phyloP scores from a whole-genome alignment of 2,329 filamentous ascomycete species.

The Sclerotinia glacialis region DNA sequence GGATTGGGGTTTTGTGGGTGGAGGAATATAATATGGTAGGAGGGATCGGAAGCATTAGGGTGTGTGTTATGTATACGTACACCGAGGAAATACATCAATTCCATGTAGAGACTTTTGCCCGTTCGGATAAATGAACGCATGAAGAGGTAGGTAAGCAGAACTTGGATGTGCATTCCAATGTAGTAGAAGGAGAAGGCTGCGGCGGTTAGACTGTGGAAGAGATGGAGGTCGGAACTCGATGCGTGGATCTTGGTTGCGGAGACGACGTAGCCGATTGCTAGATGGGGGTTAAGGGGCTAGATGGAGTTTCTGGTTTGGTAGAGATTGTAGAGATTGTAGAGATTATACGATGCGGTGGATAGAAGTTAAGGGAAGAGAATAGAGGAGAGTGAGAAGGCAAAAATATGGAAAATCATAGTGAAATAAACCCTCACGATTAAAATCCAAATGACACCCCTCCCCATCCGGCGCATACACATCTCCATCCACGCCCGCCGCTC shows the following conservation, averaged over 20 bases:
- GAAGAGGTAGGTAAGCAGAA: not conserved
- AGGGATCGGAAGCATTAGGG: too few species aligned
- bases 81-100: not conserved
- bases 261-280: not conserved
- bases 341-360: not conserved
- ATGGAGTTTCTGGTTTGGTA: not conserved
- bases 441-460: not conserved
- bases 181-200: not conserved
- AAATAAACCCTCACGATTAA: not conserved
- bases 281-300: not conserved
- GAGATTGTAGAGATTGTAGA: rapidly evolving
- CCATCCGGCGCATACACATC: not conserved
- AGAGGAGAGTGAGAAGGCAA: not conserved
- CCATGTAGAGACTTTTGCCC: not conserved
- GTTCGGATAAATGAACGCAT: not conserved
- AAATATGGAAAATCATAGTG: not conserved
- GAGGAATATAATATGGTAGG: too few species aligned
- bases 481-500: not conserved
- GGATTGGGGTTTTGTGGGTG: not conserved
- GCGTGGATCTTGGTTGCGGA: not conserved
- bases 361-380: not conserved
- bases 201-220: not conserved
- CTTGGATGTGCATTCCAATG: not conserved
- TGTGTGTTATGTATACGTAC: too few species aligned
- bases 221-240: not conserved